A percentile compares a stretch with the other conserved stretches of the same genome.
These are phyloP conservation scores for Fusarium coicis DNA, from an alignment of 2,329 filamentous ascomycete species.

Conservation along the genomic window DNA sequence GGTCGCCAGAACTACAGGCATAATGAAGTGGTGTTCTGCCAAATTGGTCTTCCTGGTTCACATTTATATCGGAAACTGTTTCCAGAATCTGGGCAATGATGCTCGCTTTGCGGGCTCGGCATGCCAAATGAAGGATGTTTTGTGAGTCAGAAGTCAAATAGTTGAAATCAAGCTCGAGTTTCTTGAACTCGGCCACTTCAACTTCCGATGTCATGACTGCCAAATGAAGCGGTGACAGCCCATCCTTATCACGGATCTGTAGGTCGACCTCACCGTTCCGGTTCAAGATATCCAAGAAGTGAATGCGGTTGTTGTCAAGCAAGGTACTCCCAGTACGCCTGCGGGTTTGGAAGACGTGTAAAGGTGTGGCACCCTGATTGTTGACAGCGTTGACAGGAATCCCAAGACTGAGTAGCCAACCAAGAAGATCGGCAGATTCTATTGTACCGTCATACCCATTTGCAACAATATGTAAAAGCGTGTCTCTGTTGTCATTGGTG, in stretches of 20 bases:
- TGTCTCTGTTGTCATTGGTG: constrained; percentile 25
- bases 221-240: constrained; percentile 29
- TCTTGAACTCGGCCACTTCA: constrained; percentile 10
- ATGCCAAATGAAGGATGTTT: constrained; percentile 34
- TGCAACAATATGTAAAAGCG: constrained; percentile 25
- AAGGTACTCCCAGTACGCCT: background rate
- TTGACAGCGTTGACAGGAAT: constrained; percentile 33
- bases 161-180: constrained; percentile 5
- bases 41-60: constrained; percentile 27
- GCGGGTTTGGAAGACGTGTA: constrained; percentile 18
- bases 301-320: background rate
- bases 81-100: constrained; percentile 24
- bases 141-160: constrained; percentile 25
- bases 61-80: background rate
- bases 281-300: constrained; percentile 24
- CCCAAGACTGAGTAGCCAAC: constrained; percentile 23
- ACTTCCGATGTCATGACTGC: constrained; percentile 24
- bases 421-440: background rate
- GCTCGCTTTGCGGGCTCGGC: constrained; percentile 20
- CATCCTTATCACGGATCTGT: constrained; percentile 20
- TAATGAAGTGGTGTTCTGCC: constrained; percentile 36
- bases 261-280: constrained; percentile 1
- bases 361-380: constrained; percentile 19
- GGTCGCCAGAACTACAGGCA: constrained; percentile 34
- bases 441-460: background rate